Conservation (phyloP, 2,329 filamentous ascomycete genomes). For the Aspergillus eucalypticola region DNA sequence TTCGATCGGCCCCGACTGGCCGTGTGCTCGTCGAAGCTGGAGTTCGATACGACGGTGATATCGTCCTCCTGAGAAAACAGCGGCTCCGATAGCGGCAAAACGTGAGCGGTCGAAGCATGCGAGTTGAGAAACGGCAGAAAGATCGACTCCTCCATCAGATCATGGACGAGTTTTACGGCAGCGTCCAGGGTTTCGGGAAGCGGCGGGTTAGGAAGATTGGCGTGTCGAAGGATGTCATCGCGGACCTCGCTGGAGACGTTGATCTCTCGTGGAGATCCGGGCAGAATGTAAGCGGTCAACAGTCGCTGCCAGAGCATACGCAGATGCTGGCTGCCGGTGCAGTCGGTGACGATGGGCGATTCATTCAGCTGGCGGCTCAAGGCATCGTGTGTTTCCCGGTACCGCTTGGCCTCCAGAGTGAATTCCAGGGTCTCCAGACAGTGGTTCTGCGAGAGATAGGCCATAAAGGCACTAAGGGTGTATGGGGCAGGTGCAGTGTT, state of each 20-base stretch:
- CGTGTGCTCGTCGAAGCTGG: conserved; percentile 33
- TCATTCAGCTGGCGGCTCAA: conserved; percentile 54
- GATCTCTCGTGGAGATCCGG: conserved; percentile 81
- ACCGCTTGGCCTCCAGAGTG: conserved; percentile 88
- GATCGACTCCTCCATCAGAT: conserved; percentile 96
- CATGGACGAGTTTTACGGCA: conserved; percentile 84
- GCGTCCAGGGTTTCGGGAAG: conserved; percentile 76
- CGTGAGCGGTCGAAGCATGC: conserved; percentile 51
- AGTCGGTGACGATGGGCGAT: conserved; percentile 51
- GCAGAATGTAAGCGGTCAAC: conserved; percentile 84
- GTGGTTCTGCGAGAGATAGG: conserved; percentile 94
- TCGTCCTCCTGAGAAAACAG: conserved; percentile 41
- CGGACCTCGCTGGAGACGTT: conserved; percentile 86
- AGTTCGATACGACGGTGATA: conserved; percentile 33
- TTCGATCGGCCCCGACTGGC: conserved; percentile 31
- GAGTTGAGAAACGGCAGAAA: conserved; percentile 86
- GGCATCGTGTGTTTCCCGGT: conserved; percentile 66
- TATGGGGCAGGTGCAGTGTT: conserved; percentile 85
- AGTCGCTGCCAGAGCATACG: conserved; percentile 83
- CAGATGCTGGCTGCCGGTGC: conserved; percentile 66
- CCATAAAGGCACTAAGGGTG: conserved; percentile 91
- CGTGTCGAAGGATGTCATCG: conserved; percentile 71
- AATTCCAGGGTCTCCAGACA: conserved; percentile 96
- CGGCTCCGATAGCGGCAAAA: conserved; percentile 48
- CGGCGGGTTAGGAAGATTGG: conserved; percentile 60